Evolutionary conservation across 768 basidiomycete species (phyloP), one percentile per base, ranked within the genome.

Genomic region (Agaricus bisporus): DNA sequence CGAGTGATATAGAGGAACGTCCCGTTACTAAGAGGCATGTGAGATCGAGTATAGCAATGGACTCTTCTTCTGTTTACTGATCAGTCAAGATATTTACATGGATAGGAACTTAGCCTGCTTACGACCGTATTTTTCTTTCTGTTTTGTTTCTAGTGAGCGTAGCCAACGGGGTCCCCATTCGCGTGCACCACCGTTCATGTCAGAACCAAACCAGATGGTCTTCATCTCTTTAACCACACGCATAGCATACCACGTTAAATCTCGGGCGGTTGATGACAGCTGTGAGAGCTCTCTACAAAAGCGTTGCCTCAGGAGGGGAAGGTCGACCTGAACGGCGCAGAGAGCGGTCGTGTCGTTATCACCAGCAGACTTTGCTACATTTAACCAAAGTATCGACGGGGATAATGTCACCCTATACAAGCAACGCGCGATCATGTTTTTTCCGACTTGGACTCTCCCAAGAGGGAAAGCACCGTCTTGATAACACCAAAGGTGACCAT

Each of bases 401-500:
- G 60, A 61, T 49, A 54, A 58, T 28, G 60, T 59, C 51, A 66
- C 68, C 73, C 60, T 82, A 77, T 38, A 77, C 75, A 56, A 76
- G 67, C 58, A 90, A 79, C 29, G 74, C 56, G 14, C 80, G 75
- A 15, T 61, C 64, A 43, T 42, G 5, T 38, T 28, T 14, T 37
- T 26, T 18, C 47, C 53, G 9, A 48, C 29, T 12, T 26, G 36
- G 28, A 54, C 32, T 18, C 70, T 64, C 22, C 90, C 90, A 36
- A 92, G 70, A 29, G 81, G 79, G 67, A 85, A 92, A 57, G 77
- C 80, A 14, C 90, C 91, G 61, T 92, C 89, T 44, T 91, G 71
- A 68, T 83, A 91, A 57, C 69, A 78, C 64, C 83, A 78, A 37
- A 90, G 63, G 52, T 66, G 66, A 5, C 90, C 88, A 17, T 65